These are phyloP conservation scores for Fomitiporia mediterranea DNA, from an alignment of 1,284 basidiomycete species.

Conservation along the genomic window DNA sequence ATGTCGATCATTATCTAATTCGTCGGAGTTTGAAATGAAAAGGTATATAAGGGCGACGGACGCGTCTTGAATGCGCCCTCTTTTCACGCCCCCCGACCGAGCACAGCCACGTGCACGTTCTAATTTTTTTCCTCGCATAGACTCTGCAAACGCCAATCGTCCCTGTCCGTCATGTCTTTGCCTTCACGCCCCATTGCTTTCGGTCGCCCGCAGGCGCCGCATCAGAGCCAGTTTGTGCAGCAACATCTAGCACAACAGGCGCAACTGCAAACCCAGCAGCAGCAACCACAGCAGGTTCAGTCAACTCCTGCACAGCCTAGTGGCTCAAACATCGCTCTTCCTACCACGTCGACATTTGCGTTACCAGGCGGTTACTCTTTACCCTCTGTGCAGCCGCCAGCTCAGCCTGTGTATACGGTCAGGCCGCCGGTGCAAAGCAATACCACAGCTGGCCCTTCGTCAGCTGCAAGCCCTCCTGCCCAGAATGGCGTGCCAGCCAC, in stretches of 20 bases:
- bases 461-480: slow-evolving; percentile 37
- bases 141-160: neutral
- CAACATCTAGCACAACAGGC: slow-evolving; percentile 33
- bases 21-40: slow-evolving; percentile 30
- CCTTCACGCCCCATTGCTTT: slow-evolving; percentile 75
- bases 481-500: slow-evolving; percentile 49
- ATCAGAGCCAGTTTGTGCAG: slow-evolving; percentile 39
- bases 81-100: slow-evolving; percentile 22
- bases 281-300: slow-evolving; percentile 41
- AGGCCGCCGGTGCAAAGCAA: slow-evolving; percentile 28
- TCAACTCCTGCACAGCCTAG: slow-evolving; percentile 40
- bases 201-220: slow-evolving; percentile 53
- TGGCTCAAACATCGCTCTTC: slow-evolving; percentile 33
- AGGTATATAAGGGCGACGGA: slow-evolving; percentile 30
- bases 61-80: slow-evolving; percentile 19
- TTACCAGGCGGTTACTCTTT: slow-evolving; percentile 33
- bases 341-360: slow-evolving; percentile 36
- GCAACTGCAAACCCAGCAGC: slow-evolving; percentile 28
- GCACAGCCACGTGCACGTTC: slow-evolving; percentile 31
- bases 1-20: neutral
- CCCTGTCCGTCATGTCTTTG: slow-evolving; percentile 50
- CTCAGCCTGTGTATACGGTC: slow-evolving; percentile 35
- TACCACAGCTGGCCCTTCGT: slow-evolving; percentile 47
- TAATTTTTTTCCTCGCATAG: slow-evolving; percentile 19
- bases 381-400: slow-evolving; percentile 27